Conservation (phyloP, 2,329 filamentous ascomycete genomes). For the Aspergillus japonicus region DNA sequence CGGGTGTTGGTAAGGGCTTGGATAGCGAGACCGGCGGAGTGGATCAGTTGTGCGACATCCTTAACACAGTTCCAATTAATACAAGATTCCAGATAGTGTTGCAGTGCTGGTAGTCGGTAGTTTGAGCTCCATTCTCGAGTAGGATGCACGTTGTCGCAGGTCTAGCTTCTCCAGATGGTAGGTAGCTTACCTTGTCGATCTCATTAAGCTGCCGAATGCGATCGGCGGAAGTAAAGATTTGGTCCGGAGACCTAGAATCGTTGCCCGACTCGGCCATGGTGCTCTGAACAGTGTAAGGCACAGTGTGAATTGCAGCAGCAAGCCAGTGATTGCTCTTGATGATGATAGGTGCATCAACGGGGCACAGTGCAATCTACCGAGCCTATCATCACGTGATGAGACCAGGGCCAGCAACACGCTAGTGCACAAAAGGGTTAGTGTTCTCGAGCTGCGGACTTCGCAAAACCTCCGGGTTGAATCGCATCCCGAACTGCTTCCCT, state of each 20-base stretch:
- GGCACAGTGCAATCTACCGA: background rate
- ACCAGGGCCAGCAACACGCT: background rate
- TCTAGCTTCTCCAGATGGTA: background rate
- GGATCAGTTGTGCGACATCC: conserved; percentile 56
- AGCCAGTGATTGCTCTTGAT: background rate
- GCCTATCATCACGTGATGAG: background rate
- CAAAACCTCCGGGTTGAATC: conserved; percentile 1
- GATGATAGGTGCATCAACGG: background rate
- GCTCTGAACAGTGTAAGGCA: background rate
- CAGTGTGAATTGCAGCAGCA: background rate
- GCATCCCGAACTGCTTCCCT: conserved; percentile 7
- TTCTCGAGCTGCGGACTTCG: background rate
- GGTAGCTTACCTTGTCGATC: conserved; percentile 63
- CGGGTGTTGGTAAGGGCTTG: conserved; percentile 59
- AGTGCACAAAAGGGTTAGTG: conserved; percentile 5
- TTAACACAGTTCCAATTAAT: conserved; percentile 17
- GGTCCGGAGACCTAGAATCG: conserved; percentile 24
- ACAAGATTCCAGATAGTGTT: background rate
- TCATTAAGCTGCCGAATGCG: conserved; percentile 77
- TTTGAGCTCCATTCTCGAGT: background rate
- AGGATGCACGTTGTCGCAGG: background rate
- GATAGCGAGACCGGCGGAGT: conserved; percentile 61
- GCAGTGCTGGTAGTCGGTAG: background rate
- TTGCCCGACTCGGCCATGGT: conserved; percentile 26
- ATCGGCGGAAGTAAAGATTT: conserved; percentile 67